These are phyloP conservation scores for Rhynchospora breviuscula DNA, from an alignment of 176 grass and related monocot species.

Conservation along the genomic window DNA sequence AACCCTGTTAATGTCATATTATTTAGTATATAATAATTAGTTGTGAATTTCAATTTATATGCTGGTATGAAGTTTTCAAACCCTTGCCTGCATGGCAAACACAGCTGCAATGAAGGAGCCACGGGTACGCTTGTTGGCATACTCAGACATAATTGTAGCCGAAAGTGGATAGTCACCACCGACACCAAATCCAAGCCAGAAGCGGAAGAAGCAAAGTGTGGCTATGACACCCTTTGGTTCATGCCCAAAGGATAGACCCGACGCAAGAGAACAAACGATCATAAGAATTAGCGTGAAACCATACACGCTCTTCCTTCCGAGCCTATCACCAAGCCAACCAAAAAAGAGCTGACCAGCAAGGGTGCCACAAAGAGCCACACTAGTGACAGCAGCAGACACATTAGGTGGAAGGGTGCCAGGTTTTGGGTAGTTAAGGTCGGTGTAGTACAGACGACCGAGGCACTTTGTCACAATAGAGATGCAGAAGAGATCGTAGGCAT, in stretches of 20 bases:
- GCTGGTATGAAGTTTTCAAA: background rate
- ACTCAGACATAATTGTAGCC: conserved; percentile 76
- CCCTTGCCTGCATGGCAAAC: conserved; percentile 56
- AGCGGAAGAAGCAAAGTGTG: conserved; percentile 73
- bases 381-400: conserved; percentile 45
- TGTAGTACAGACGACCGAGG: conserved; percentile 67
- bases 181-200: conserved; percentile 75
- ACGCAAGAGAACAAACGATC: conserved; percentile 57
- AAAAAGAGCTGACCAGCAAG: conserved; percentile 70
- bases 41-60: background rate
- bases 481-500: conserved; percentile 88
- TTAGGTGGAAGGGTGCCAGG: conserved; percentile 42
- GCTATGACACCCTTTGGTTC: conserved; percentile 30
- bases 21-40: background rate
- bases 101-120: conserved; percentile 72
- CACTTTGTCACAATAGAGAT: conserved; percentile 70
- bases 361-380: conserved; percentile 70
- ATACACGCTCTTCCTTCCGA: conserved; percentile 67
- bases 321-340: conserved; percentile 70
- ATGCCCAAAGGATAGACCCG: conserved; percentile 47
- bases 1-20: conserved; percentile 21
- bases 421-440: background rate
- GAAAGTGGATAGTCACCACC: conserved; percentile 70
- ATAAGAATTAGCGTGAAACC: conserved; percentile 54
- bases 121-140: conserved; percentile 61